These are phyloP conservation scores for Neofusicoccum parvum DNA, from an alignment of 2,329 filamentous ascomycete genomes.

Conservation along the genomic window DNA sequence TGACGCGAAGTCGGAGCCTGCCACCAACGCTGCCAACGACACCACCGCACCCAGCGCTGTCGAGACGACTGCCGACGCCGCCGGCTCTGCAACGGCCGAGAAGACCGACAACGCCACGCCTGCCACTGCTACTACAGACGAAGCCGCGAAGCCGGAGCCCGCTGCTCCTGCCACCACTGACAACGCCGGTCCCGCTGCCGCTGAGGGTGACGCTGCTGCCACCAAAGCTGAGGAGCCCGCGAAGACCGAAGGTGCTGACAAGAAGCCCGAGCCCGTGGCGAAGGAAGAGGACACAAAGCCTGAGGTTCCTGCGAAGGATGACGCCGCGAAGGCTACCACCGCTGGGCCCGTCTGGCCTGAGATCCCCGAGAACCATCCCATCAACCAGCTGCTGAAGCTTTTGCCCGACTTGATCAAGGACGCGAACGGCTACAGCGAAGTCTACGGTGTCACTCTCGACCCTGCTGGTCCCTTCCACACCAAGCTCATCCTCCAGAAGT, in stretches of 20 bases:
- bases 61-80: neutral
- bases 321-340: neutral
- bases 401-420: conserved; percentile 61
- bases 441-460: conserved; percentile 77
- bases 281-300: neutral
- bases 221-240: neutral
- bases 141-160: neutral
- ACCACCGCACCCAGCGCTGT: neutral
- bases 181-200: neutral
- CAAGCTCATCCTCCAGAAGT: conserved; percentile 87
- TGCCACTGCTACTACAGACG: neutral
- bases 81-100: neutral
- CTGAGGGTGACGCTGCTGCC: neutral
- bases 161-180: neutral
- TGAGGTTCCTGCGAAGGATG: neutral
- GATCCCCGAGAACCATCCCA: conserved; percentile 41
- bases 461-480: conserved; percentile 65
- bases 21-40: neutral
- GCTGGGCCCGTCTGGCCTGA: conserved; percentile 36
- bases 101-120: neutral
- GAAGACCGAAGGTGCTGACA: neutral
- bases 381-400: conserved; percentile 60
- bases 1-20: neutral
- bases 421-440: conserved; percentile 66
- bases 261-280: neutral